Evolutionary conservation across 306 rosid species (phyloP).

Genomic region (Leucaena leucocephala): DNA sequence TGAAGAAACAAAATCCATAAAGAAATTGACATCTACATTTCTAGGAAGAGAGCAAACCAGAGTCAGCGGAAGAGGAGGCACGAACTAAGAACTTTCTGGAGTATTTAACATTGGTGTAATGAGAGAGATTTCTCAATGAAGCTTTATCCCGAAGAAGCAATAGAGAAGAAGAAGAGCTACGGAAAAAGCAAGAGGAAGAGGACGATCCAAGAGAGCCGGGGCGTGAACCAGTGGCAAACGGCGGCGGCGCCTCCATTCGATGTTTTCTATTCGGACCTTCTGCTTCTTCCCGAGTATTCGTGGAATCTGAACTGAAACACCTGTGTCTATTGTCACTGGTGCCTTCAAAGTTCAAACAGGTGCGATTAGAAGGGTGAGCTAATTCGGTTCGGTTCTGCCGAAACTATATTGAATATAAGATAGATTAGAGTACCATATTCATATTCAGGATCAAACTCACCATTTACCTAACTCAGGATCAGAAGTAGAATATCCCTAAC

Average conservation of each 20-base stretch:
- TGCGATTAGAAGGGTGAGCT: too few species aligned
- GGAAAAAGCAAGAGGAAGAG: slow-evolving; percentile 33
- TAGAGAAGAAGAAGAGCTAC: slow-evolving; percentile 51
- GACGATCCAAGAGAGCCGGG: not conserved
- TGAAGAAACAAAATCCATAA: not conserved
- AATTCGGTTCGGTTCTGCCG: too few species aligned
- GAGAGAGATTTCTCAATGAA: slow-evolving; percentile 14
- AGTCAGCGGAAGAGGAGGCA: slow-evolving; percentile 62
- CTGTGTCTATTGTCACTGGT: too few species aligned
- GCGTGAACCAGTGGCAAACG: not conserved
- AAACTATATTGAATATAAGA: too few species aligned
- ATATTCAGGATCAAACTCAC: too few species aligned
- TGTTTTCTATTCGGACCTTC: not conserved
- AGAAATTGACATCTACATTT: not conserved
- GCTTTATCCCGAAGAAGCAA: slow-evolving; percentile 46
- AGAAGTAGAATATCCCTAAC: too few species aligned
- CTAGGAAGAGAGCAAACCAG: slow-evolving; percentile 53
- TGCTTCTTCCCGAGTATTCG: not conserved
- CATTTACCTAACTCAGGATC: too few species aligned
- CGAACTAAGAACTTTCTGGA: slow-evolving; percentile 60
- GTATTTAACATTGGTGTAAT: slow-evolving; percentile 34
- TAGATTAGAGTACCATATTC: too few species aligned
- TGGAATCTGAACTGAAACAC: not conserved
- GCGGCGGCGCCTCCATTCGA: slow-evolving; percentile 83
- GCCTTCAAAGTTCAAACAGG: too few species aligned